These are phyloP conservation scores for Westerdykella ornata DNA, from an alignment of 2,329 filamentous ascomycete species.

Conservation along the genomic window DNA sequence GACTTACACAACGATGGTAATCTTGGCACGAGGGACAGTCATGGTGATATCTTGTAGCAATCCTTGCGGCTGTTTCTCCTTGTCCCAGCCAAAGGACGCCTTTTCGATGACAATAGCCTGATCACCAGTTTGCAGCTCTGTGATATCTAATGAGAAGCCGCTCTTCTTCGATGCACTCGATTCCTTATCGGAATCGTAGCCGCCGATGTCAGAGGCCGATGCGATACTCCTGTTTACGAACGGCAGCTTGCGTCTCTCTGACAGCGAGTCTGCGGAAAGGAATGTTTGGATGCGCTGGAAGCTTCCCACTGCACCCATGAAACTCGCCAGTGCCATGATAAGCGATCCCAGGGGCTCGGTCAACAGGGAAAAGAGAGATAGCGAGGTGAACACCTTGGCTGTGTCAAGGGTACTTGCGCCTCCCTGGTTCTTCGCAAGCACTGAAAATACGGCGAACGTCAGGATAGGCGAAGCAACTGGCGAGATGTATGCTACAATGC, in stretches of 20 bases:
- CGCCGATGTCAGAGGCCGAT: slow-evolving; percentile 13
- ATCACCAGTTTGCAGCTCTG: slow-evolving; percentile 14
- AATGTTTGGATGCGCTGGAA: slow-evolving; percentile 45
- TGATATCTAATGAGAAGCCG: slow-evolving; percentile 14
- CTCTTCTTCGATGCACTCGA: slow-evolving; percentile 22
- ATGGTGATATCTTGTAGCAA: slow-evolving; percentile 40
- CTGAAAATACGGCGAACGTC: slow-evolving; percentile 42
- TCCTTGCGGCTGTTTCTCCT: slow-evolving; percentile 33
- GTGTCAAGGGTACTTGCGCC: slow-evolving; percentile 34
- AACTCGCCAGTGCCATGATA: slow-evolving; percentile 42
- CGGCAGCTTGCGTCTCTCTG: slow-evolving; percentile 20
- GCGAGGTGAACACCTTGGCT: slow-evolving; percentile 42
- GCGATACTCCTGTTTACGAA: slow-evolving; percentile 13
- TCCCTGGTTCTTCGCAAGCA: slow-evolving; percentile 34
- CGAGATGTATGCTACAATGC: slow-evolving; percentile 21
- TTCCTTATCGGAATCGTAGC: slow-evolving; percentile 21
- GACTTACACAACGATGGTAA: slow-evolving; percentile 41
- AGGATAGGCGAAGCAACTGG: slow-evolving; percentile 39
- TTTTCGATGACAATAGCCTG: slow-evolving; percentile 39
- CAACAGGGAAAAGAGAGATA: slow-evolving; percentile 44
- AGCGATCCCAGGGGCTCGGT: slow-evolving; percentile 43
- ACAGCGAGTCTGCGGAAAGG: slow-evolving; percentile 24
- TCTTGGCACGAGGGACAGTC: slow-evolving; percentile 37
- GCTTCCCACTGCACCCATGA: slow-evolving; percentile 42
- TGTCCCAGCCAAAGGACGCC: slow-evolving; percentile 45